Evolutionary conservation across 441 rosid species (phyloP).

Genomic region (Raphanus hybrid): DNA sequence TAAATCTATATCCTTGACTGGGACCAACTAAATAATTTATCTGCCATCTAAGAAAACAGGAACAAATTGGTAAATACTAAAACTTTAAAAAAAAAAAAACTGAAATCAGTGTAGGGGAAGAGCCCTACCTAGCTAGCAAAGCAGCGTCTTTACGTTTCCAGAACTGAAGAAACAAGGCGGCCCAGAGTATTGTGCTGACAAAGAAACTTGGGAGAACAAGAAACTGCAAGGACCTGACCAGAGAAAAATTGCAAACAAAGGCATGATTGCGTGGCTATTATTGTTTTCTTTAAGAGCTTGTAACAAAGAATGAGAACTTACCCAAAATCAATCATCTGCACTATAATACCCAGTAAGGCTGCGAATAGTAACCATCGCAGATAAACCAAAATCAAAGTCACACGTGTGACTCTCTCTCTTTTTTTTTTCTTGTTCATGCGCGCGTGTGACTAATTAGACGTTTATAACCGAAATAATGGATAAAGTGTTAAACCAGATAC

Average conservation of each 20-base stretch:
- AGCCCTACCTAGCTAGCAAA: conserved; percentile 69
- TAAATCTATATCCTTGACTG: conserved; percentile 60
- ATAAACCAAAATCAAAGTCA: too few relatives aligned
- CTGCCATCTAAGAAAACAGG: conserved; percentile 65
- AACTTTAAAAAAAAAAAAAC: too few relatives aligned
- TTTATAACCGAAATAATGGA: too few relatives aligned
- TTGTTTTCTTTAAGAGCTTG: too few relatives aligned
- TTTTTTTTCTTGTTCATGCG: too few relatives aligned
- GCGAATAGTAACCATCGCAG: conserved; percentile 77
- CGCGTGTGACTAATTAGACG: too few relatives aligned
- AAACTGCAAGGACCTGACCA: conserved; percentile 70
- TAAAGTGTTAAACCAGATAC: conserved; percentile 9
- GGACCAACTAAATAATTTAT: conserved; percentile 64
- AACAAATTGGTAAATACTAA: conserved; percentile 20
- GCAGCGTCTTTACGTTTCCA: conserved; percentile 95
- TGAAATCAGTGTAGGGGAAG: background rate
- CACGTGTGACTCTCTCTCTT: too few relatives aligned
- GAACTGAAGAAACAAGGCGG: conserved; percentile 87
- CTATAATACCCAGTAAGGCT: conserved; percentile 63
- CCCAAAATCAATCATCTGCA: conserved; percentile 83
- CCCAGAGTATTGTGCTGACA: conserved; percentile 73
- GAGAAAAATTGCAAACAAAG: conserved; percentile 29
- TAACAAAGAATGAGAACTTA: conserved; percentile 37
- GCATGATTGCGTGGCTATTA: background rate
- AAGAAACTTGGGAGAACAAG: conserved; percentile 81